Evolutionary conservation across 2,329 filamentous ascomycete species (phyloP).

Genomic region (Pseudocercospora macadamiae): DNA sequence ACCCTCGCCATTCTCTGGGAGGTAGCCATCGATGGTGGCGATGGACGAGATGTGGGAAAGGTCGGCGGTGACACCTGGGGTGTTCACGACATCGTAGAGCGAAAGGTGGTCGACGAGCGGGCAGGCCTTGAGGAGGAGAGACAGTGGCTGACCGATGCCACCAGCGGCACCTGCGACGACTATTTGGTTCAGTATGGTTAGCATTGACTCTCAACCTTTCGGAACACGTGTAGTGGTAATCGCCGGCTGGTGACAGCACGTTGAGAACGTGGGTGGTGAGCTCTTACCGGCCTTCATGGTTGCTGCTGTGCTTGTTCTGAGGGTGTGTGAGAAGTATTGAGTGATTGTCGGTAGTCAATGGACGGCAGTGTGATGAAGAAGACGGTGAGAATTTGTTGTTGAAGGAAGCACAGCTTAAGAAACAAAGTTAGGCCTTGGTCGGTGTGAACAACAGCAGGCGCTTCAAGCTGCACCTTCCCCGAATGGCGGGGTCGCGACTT

Average conservation of each 20-base stretch:
- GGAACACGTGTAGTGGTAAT: conserved; percentile 11
- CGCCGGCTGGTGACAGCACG: not conserved
- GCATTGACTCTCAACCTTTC: not conserved
- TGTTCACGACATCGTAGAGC: conserved; percentile 99
- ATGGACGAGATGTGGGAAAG: conserved; percentile 94
- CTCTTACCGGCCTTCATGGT: conserved; percentile 35
- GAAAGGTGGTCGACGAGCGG: conserved; percentile 88
- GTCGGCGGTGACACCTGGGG: conserved; percentile 91
- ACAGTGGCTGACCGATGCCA: conserved; percentile 98
- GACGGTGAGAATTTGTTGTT: conserved; percentile 10
- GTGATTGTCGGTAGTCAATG: conserved; percentile 7
- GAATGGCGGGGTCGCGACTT: not conserved
- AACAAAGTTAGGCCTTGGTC: not conserved
- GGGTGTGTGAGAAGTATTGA: conserved; percentile 8
- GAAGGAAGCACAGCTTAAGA: conserved; percentile 11
- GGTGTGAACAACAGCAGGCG: not conserved
- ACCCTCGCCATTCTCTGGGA: conserved; percentile 76
- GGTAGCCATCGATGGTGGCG: conserved; percentile 84
- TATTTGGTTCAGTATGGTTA: conserved; percentile 32
- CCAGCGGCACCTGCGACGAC: conserved; percentile 93
- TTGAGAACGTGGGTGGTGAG: conserved; percentile 14
- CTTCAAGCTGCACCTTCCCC: not conserved
- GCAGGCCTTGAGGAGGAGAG: conserved; percentile 89
- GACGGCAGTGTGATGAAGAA: conserved; percentile 13
- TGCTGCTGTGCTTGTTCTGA: conserved; percentile 16